Conservation (phyloP, 2,329 filamentous ascomycete species). For the Cercospora beticola region DNA sequence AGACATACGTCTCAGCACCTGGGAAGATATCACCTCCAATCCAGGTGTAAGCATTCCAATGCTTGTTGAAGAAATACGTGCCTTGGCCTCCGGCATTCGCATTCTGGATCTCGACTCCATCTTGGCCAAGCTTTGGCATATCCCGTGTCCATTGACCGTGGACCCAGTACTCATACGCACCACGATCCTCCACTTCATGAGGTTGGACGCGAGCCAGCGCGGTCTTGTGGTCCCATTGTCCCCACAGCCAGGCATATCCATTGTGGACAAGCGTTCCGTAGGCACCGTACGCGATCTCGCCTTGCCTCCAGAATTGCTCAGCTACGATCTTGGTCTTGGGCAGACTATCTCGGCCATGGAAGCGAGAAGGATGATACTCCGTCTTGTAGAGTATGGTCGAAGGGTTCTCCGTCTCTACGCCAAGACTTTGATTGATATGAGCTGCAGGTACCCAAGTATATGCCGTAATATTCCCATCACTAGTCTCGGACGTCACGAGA, state of each 20-base stretch:
- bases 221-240: constrained; percentile 16
- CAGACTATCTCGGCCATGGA: constrained; percentile 14
- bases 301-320: constrained; percentile 21
- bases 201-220: constrained; percentile 19
- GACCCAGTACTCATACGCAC: constrained; percentile 22
- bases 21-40: constrained; percentile 29
- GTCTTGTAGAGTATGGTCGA: constrained; percentile 20
- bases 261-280: constrained; percentile 20
- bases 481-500: constrained; percentile 16
- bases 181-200: constrained; percentile 15
- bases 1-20: constrained; percentile 26
- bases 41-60: constrained; percentile 32
- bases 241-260: constrained; percentile 20
- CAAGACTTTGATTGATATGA: constrained; percentile 20
- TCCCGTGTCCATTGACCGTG: constrained; percentile 17
- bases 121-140: constrained; percentile 10
- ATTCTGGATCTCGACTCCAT: constrained; percentile 23
- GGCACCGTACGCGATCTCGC: constrained; percentile 18
- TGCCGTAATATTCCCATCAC: constrained; percentile 17
- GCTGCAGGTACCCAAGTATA: constrained; percentile 23
- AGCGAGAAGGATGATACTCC: constrained; percentile 14
- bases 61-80: constrained; percentile 30
- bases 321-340: constrained; percentile 20
- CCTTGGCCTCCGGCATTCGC: constrained; percentile 29
- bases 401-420: constrained; percentile 15